These are phyloP conservation scores for Aspergillus bertholletiae DNA, from an alignment of 495 filamentous ascomycete species.

Conservation along the genomic window DNA sequence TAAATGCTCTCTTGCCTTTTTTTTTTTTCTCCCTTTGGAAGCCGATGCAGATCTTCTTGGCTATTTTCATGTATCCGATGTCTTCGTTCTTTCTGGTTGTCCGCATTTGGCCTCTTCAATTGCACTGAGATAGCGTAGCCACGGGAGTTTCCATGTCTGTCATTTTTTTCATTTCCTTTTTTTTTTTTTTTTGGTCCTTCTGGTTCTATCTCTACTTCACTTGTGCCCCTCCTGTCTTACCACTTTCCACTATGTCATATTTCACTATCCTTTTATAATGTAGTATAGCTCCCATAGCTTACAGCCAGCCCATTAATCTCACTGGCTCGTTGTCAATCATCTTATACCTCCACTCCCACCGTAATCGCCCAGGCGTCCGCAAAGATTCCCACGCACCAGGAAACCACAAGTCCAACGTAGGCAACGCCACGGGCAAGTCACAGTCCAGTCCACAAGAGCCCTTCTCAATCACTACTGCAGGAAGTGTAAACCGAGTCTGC, in stretches of 20 bases:
- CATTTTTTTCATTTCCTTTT: background rate
- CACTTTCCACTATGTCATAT: constrained; percentile 2
- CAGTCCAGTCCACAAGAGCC: background rate
- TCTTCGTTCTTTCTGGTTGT: constrained; percentile 3
- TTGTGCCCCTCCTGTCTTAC: constrained; percentile 1
- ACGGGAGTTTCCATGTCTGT: background rate
- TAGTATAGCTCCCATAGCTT: constrained; percentile 15
- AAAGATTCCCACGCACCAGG: background rate
- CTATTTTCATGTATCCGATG: background rate
- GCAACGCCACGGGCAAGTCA: constrained; percentile 27
- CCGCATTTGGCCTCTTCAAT: background rate
- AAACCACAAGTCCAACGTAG: constrained; percentile 24
- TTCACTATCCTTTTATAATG: constrained; percentile 16
- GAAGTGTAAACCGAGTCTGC: constrained; percentile 35
- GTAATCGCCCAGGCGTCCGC: constrained; percentile 17
- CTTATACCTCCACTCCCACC: constrained; percentile 46
- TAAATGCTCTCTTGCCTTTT: background rate
- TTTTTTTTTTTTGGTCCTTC: background rate
- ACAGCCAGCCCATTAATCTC: constrained; percentile 31
- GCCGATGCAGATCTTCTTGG: background rate
- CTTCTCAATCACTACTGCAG: constrained; percentile 22
- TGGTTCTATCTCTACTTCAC: background rate
- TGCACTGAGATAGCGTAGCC: constrained; percentile 7
- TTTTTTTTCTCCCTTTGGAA: background rate
- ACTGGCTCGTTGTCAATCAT: constrained; percentile 35